phyloP scores from a whole-genome alignment of 2,329 filamentous ascomycete species.

The Dryadomyces quercivorus region DNA sequence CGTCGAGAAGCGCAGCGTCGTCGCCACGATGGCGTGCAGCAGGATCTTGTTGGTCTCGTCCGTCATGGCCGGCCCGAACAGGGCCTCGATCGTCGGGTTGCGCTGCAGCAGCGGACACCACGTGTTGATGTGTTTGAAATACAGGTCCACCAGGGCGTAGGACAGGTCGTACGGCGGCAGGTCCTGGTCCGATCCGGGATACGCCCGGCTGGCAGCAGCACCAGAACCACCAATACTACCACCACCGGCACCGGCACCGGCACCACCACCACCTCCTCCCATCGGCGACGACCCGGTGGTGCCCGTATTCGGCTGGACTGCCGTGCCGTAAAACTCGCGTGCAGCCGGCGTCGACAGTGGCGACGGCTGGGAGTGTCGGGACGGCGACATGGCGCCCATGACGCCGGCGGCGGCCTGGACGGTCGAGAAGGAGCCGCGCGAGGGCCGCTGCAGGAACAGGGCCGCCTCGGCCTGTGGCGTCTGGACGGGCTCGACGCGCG shows the following conservation, averaged over 20 bases:
- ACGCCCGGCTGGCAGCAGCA: constrained; percentile 32
- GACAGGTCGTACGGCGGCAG: constrained; percentile 64
- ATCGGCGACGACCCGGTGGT: constrained; percentile 22
- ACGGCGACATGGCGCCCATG: constrained; percentile 23
- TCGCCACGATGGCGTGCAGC: constrained; percentile 79
- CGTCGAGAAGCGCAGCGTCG: constrained; percentile 71
- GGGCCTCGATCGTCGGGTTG: constrained; percentile 64
- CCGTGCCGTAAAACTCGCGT: constrained; percentile 36
- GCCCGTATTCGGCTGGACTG: not conserved
- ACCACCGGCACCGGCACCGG: too few relatives aligned
- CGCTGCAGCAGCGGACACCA: constrained; percentile 89
- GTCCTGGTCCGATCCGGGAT: constrained; percentile 46
- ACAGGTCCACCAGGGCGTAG: constrained; percentile 61
- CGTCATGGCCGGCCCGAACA: constrained; percentile 66
- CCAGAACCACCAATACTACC: too few relatives aligned
- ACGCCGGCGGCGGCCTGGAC: not conserved
- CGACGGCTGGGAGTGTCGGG: constrained; percentile 17
- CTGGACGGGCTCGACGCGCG: constrained; percentile 33
- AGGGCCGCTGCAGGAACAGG: constrained; percentile 50
- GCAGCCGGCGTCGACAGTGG: constrained; percentile 27
- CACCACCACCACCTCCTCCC: constrained; percentile 32
- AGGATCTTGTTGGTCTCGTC: constrained; percentile 75
- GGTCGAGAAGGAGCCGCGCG: constrained; percentile 17
- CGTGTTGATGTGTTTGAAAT: constrained; percentile 69
- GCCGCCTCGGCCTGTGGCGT: constrained; percentile 45